Percentiles rank a stretch among this genome's conserved stretches.
Evolutionary conservation across 495 filamentous ascomycete species (phyloP).

Genomic region (Chaetomidium leptoderma): DNA sequence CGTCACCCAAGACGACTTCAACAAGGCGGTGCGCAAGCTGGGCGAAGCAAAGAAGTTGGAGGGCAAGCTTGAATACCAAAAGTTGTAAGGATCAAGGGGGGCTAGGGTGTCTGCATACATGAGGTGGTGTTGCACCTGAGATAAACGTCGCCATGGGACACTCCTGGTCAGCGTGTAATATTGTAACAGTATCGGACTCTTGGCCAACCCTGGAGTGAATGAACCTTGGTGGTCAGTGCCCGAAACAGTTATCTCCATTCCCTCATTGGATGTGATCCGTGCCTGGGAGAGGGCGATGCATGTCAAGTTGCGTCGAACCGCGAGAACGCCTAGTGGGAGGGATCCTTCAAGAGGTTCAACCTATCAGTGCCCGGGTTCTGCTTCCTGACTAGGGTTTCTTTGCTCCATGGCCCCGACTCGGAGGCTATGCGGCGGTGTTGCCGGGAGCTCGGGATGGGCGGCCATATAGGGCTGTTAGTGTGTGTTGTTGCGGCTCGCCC

Average conservation of each 20-base stretch:
- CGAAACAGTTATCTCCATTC: background rate
- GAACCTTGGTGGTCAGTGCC: conserved; percentile 2
- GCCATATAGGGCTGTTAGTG: conserved; percentile 1
- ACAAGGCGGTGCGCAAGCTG: conserved; percentile 95
- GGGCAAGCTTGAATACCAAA: conserved; percentile 96
- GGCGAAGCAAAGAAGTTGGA: conserved; percentile 97
- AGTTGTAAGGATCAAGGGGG: conserved; percentile 58
- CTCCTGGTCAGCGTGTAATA: conserved; percentile 22
- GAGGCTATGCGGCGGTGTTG: conserved; percentile 1
- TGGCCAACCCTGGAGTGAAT: background rate
- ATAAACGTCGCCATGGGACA: background rate
- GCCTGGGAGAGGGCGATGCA: background rate
- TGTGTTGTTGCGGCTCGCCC: background rate
- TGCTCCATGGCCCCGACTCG: background rate
- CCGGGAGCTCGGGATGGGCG: background rate
- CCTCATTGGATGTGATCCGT: background rate
- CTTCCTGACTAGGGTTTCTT: background rate
- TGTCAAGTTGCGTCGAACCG: no score
- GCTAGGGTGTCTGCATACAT: background rate
- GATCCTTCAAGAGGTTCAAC: background rate
- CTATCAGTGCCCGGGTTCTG: background rate
- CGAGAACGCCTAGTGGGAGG: no score
- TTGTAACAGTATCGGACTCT: conserved; percentile 19
- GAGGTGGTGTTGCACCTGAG: background rate
- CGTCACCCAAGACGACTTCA: conserved; percentile 98